Evolutionary conservation across 2,329 filamentous ascomycete genomes (phyloP).

Genomic region (Geoglossum cookeanum): DNA sequence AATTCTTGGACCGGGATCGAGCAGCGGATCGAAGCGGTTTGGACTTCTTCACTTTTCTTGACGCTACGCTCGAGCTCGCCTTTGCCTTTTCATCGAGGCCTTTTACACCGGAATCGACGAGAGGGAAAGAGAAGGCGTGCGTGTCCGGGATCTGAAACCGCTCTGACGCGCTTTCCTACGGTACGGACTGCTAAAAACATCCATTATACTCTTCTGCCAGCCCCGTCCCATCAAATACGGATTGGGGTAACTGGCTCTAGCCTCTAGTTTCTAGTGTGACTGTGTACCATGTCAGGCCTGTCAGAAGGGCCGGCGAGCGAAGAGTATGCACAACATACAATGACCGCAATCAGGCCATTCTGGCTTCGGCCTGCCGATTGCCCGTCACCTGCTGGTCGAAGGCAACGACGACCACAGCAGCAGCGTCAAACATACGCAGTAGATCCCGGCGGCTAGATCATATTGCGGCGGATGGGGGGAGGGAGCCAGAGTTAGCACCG

Average conservation of each 20-base stretch:
- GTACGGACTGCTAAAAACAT: too few relatives aligned
- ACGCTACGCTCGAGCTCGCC: neutral
- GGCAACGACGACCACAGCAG: neutral
- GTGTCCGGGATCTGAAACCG: neutral
- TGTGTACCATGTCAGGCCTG: neutral
- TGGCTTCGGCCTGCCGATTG: neutral
- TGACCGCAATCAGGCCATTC: neutral
- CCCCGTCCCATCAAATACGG: neutral
- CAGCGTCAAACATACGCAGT: neutral
- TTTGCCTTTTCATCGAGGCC: neutral
- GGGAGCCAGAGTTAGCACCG: neutral
- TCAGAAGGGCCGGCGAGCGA: neutral
- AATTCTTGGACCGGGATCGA: neutral
- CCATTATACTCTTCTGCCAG: too few relatives aligned
- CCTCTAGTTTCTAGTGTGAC: neutral
- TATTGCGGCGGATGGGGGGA: neutral
- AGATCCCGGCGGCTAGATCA: neutral
- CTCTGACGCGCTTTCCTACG: neutral
- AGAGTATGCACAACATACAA: too few relatives aligned
- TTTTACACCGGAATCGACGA: neutral
- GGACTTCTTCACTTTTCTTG: neutral
- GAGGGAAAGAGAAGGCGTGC: neutral
- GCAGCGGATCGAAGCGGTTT: neutral
- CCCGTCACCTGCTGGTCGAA: neutral
- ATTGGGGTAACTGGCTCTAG: too few relatives aligned